These are phyloP conservation scores for Lasiodiplodia sp. DNA, from an alignment of 2,329 filamentous ascomycete species.

Conservation along the genomic window DNA sequence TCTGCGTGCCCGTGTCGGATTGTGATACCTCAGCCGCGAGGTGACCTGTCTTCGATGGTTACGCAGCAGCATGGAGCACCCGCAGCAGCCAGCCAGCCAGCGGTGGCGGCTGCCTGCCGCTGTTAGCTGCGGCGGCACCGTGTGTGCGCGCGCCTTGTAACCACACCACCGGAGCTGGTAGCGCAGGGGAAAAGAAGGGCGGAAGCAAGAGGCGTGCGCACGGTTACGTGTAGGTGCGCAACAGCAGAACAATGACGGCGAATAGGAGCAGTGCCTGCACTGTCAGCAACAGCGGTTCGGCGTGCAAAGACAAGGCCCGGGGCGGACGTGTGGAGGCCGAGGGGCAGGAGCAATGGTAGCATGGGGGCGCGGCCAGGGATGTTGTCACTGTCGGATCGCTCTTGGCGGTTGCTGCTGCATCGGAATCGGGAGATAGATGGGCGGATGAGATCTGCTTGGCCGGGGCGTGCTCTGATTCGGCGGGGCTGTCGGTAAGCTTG, in stretches of 20 bases:
- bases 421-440: conserved; percentile 18
- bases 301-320: neutral
- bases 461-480: conserved; percentile 12
- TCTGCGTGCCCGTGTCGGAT: conserved; percentile 1
- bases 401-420: conserved; percentile 16
- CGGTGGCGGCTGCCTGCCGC: conserved; percentile 18
- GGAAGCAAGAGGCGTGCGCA: neutral
- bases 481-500: neutral
- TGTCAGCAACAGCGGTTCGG: neutral
- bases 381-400: conserved; percentile 7
- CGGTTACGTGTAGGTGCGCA: neutral
- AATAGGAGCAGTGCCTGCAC: neutral
- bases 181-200: neutral
- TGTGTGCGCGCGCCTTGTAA: conserved; percentile 13
- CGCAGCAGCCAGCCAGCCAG: neutral
- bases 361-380: conserved; percentile 1
- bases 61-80: conserved; percentile 10
- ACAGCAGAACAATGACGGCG: neutral
- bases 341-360: neutral
- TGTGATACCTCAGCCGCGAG: conserved; percentile 13
- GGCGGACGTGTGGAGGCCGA: neutral
- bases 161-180: conserved; percentile 11
- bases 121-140: conserved; percentile 19
- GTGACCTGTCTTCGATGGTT: conserved; percentile 15
- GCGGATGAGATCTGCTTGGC: conserved; percentile 21